A percentile compares a stretch with the other conserved stretches of the same genome.
phyloP scores from a whole-genome alignment of 2,329 filamentous ascomycete species.

The Diaporthe amygdali region DNA sequence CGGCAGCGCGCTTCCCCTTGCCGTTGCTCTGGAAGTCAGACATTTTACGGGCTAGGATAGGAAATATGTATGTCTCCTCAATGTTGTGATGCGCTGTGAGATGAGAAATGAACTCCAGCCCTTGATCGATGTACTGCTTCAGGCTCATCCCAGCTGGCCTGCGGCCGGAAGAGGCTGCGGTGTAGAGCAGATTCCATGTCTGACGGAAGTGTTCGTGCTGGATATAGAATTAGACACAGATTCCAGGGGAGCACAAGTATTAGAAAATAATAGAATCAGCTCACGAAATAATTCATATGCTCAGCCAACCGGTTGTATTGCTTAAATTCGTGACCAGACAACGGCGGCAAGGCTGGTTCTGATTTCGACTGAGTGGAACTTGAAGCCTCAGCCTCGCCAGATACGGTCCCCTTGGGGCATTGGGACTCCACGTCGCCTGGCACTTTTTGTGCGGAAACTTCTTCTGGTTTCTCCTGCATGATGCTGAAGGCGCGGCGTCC shows the following conservation, averaged over 20 bases:
- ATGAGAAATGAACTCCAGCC: conserved; percentile 71
- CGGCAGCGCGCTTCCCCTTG: conserved; percentile 31
- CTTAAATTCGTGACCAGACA: conserved; percentile 70
- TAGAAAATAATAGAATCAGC: conserved; percentile 33
- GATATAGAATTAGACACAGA: not conserved
- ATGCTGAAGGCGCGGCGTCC: not conserved
- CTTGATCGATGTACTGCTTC: conserved; percentile 69
- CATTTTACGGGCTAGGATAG: conserved; percentile 77
- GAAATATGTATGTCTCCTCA: conserved; percentile 84
- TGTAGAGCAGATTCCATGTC: conserved; percentile 75
- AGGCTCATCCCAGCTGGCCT: conserved; percentile 70
- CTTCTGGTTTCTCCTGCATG: not conserved
- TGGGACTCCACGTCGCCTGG: not conserved
- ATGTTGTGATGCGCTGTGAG: conserved; percentile 82
- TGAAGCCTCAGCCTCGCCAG: not conserved
- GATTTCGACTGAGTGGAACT: not conserved
- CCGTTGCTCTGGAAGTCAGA: conserved; percentile 67
- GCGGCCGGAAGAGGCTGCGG: conserved; percentile 62
- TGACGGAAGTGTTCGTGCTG: conserved; percentile 79
- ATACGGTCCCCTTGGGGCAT: not conserved
- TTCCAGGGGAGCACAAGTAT: not conserved
- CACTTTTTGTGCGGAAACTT: not conserved
- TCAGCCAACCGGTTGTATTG: conserved; percentile 76
- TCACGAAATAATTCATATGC: conserved; percentile 75
- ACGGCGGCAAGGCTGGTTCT: conserved; percentile 55